Evolutionary conservation across 306 rosid genomes (phyloP).

Genomic region (Pyrus communis): DNA sequence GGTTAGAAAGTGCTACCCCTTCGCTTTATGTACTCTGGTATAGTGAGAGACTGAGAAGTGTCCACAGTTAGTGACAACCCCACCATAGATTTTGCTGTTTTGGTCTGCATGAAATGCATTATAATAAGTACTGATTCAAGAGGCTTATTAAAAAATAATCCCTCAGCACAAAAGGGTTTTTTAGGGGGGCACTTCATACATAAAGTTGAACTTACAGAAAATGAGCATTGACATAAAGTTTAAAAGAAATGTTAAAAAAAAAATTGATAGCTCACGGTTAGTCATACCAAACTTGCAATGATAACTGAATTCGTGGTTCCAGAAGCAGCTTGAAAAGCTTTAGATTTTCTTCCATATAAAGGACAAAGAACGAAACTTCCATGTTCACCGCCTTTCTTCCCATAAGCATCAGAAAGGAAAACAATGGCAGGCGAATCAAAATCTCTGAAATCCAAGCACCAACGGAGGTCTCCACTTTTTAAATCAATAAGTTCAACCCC

Average conservation of each 20-base stretch:
- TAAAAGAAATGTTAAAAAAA: not conserved
- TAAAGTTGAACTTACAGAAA: conserved; percentile 14
- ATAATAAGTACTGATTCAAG: conserved; percentile 9
- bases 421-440: conserved; percentile 83
- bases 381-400: conserved; percentile 61
- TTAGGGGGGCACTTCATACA: conserved; percentile 1
- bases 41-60: conserved; percentile 62
- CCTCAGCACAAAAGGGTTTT: not conserved
- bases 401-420: conserved; percentile 66
- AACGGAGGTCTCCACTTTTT: conserved; percentile 85
- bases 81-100: conserved; percentile 85
- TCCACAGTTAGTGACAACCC: conserved; percentile 82
- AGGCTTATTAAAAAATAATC: conserved; percentile 14
- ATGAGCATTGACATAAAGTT: not conserved
- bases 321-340: conserved; percentile 92
- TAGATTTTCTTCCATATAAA: conserved; percentile 85
- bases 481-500: conserved; percentile 80
- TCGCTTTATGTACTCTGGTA: conserved; percentile 67
- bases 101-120: conserved; percentile 52
- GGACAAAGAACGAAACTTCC: conserved; percentile 95
- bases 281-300: conserved; percentile 76
- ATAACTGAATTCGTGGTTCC: conserved; percentile 72
- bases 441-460: conserved; percentile 99
- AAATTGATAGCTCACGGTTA: not conserved
- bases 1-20: conserved; percentile 55